Conservation (phyloP, 2,329 filamentous ascomycete genomes). For the Aspergillus luchuensis region DNA sequence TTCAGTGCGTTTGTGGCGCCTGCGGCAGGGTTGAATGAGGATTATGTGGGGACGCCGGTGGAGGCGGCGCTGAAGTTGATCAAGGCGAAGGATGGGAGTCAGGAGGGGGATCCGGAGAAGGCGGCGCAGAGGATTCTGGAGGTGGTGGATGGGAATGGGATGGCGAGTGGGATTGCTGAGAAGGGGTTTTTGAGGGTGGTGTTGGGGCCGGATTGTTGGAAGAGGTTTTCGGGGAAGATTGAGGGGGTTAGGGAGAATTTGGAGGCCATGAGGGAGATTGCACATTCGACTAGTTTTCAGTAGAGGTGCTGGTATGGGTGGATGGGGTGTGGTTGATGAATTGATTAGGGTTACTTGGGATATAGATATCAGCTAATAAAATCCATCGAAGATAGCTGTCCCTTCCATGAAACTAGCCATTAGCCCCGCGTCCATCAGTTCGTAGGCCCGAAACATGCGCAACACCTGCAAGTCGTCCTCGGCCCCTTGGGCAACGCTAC, state of each 20-base stretch:
- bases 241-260: not conserved
- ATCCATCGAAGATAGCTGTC: no score
- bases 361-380: no score
- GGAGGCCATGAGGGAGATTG: not conserved
- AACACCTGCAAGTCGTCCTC: no score
- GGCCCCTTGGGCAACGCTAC: no score
- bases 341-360: no score
- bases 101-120: not conserved
- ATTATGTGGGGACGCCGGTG: not conserved
- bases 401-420: no score
- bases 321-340: no score
- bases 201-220: constrained; percentile 1
- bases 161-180: not conserved
- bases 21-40: not conserved
- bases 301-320: no score
- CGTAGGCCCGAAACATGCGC: no score
- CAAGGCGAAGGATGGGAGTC: not conserved
- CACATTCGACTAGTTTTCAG: not conserved
- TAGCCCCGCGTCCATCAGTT: no score
- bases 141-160: not conserved
- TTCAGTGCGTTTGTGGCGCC: not conserved
- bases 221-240: not conserved
- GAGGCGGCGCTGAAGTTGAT: not conserved
- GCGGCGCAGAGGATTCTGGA: not conserved
- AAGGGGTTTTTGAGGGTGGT: not conserved